Base-by-base conservation (phyloP, 1,284 basidiomycete species). In the Leccinum subrobustum region DNA sequence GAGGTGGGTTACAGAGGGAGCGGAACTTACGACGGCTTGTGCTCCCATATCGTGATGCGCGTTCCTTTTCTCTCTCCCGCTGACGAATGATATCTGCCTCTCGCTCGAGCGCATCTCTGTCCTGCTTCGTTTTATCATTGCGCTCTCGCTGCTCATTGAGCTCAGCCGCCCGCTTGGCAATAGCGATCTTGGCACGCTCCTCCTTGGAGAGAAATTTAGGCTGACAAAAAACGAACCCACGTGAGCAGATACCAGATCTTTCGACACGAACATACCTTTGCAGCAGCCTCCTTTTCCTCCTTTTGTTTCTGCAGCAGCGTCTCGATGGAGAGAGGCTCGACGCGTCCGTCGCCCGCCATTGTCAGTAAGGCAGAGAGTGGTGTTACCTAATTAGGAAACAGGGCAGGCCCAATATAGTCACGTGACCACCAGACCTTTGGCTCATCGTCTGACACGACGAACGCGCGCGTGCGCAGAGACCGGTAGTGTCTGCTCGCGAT, bases 171-270 rank as follows among this genome's bases (percentile, higher is more conserved):
- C 94, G 88, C 70, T 93, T 91, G 39, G 88, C 87, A 64, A 96
- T 91, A 1, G 95, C 95, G 42, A 96, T 77, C 68, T 87, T 86
- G n/a, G 92, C 92, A 52, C 94, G 86, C 70, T 95, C 89, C 67
- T 93, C 92, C 75, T 91, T 96, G 3, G 91, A 86, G 18, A 96
- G 80, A 78, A 96, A 96, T 74, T 86, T 95, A 35, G 93, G 93
- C 93, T 95, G 94, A 63, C 54, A 23, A 42, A 53, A 52, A 63
- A 51, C 4, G 14, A 55, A 59, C 52, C 35, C 57, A 33, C 25
- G 54, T 68, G 48, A 60, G 60, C 14, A 56, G 56, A 51, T 60
- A 14, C 42, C 35, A 37, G 23, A 42, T 6, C n/a, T 11, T 11
- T 18, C 12, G n/a, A 35, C 23, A 52, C 1, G 20, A 29, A 57